A percentile compares a stretch with the other conserved stretches of the same genome.
Evolutionary conservation across 495 filamentous ascomycete genomes (phyloP).

Genomic region (Aspergillus saccharolyticus): DNA sequence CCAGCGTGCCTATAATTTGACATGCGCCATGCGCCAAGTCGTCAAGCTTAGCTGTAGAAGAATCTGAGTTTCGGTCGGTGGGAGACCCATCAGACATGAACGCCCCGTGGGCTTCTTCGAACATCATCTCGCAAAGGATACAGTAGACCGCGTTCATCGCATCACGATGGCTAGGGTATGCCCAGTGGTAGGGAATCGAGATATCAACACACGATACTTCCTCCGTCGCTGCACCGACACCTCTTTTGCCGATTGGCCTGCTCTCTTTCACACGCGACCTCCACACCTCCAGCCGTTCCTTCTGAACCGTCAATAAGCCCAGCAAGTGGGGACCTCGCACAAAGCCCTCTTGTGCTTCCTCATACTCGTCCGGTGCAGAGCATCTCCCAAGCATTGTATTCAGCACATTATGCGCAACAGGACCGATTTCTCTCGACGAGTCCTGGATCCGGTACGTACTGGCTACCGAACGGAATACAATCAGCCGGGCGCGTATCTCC

Average conservation of each 20-base stretch:
- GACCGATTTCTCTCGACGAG: conserved; percentile 9
- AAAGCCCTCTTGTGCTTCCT: conserved; percentile 11
- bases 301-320: conserved; percentile 13
- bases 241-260: too few species aligned
- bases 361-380: conserved; percentile 2
- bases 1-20: conserved; percentile 2
- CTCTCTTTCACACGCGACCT: background rate
- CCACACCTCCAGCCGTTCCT: conserved; percentile 13
- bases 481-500: too few species aligned
- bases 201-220: too few species aligned
- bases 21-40: background rate
- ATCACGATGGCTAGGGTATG: conserved; percentile 11
- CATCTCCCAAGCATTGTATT: conserved; percentile 7
- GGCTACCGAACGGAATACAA: conserved; percentile 14
- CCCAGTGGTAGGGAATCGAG: too few species aligned
- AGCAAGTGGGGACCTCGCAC: conserved; percentile 11
- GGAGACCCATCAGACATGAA: background rate
- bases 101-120: conserved; percentile 1
- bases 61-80: too few species aligned
- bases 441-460: conserved; percentile 2
- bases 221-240: too few species aligned
- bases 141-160: conserved; percentile 18
- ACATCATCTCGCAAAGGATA: conserved; percentile 11
- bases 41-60: background rate
- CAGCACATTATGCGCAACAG: conserved; percentile 5